Evolutionary conservation across 192 early-diverging fungal species (phyloP).

Genomic region (Bifiguratus adelaidae): DNA sequence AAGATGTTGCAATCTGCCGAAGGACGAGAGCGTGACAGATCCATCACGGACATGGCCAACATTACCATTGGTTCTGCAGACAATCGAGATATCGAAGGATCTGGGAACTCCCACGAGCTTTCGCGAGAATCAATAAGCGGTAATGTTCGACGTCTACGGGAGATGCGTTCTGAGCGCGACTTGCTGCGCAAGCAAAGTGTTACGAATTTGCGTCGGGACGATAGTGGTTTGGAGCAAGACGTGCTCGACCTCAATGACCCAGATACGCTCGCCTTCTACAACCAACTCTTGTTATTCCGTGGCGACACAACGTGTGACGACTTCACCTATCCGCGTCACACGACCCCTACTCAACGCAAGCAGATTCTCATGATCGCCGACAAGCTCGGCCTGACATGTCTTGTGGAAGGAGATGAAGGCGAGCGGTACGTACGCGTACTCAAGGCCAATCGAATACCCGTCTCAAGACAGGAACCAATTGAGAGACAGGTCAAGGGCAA

Average conservation of each 20-base stretch:
- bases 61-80: too few relatives aligned
- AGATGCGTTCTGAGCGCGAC: too few relatives aligned
- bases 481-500: too few relatives aligned
- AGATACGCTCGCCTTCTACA: conserved; percentile 58
- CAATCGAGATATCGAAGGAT: too few relatives aligned
- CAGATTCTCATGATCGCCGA: conserved; percentile 61
- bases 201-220: too few relatives aligned
- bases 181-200: too few relatives aligned
- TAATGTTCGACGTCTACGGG: too few relatives aligned
- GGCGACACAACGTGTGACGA: conserved; percentile 53
- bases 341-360: conserved; percentile 46
- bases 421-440: conserved; percentile 32
- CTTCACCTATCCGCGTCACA: conserved; percentile 51
- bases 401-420: conserved; percentile 33
- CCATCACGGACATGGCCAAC: too few relatives aligned
- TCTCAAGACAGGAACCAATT: conserved; percentile 7
- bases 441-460: conserved; percentile 14
- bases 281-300: conserved; percentile 59
- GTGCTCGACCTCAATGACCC: conserved; percentile 59
- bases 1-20: conserved; percentile 57
- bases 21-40: too few relatives aligned
- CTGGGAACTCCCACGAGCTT: too few relatives aligned
- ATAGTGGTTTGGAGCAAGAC: neutral
- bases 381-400: conserved; percentile 44
- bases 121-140: too few relatives aligned